These are phyloP conservation scores for Euphorbia corollata DNA, from an alignment of 441 rosid genomes.

Conservation along the genomic window DNA sequence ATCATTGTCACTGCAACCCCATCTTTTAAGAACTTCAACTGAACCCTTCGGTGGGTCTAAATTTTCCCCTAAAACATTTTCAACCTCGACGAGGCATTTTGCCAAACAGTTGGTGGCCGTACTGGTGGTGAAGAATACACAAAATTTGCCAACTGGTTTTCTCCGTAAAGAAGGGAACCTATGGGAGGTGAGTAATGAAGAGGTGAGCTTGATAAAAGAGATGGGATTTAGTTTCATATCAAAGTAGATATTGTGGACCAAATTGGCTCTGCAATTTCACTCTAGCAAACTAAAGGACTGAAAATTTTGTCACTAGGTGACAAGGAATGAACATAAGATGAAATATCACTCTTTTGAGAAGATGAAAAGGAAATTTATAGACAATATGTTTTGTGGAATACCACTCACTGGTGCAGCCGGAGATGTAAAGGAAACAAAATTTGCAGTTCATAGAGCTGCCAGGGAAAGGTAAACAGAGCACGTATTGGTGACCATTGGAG, in stretches of 20 bases:
- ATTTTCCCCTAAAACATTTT: constrained; percentile 4
- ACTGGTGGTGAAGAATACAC: neutral
- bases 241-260: neutral
- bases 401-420: neutral
- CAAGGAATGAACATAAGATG: neutral
- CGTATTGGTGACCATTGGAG: neutral
- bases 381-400: neutral
- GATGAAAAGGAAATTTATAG: no score
- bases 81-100: constrained; percentile 32
- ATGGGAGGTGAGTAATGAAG: constrained; percentile 2
- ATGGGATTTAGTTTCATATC: constrained; percentile 26
- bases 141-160: neutral
- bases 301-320: neutral
- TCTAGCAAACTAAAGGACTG: neutral
- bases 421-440: neutral
- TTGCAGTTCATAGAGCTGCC: neutral
- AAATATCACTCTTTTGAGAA: neutral
- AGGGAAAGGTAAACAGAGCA: neutral
- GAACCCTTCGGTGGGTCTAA: constrained; percentile 27
- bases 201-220: constrained; percentile 12
- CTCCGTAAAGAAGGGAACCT: neutral
- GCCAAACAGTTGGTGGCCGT: constrained; percentile 48
- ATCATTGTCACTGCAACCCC: constrained; percentile 68
- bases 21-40: constrained; percentile 35
- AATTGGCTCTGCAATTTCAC: neutral